Evolutionary conservation across 2,329 filamentous ascomycete genomes (phyloP), one percentile per base, ranked within the genome.

Genomic region (Fusarium citri): DNA sequence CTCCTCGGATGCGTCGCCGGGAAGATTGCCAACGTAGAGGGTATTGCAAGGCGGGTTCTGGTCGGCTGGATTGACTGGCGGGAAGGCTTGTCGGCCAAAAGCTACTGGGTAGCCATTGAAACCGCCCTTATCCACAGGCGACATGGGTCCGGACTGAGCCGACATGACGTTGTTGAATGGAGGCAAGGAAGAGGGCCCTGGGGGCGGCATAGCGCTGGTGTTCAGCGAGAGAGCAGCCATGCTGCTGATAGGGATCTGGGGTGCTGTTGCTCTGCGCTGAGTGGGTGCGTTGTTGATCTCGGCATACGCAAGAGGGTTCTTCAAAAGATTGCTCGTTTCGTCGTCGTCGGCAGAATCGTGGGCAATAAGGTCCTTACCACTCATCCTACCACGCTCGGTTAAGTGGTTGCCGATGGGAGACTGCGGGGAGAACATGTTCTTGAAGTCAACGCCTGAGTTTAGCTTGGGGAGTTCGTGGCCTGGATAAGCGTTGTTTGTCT

Each of bases 1-100:
- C 77, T 98, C 95, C 76, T 99, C 96, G 0, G 93, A 95, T 0
- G 94, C 97, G 77, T 97, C 93, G 59, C 94, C 89, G 0, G 95
- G 96, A 45, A 99, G 84, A 76, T 99, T 98, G n/a, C 96, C 95
- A 22, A 99, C 95, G 76, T 99, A 98, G 9, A 99, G 86, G 1
- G 96, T 99, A 78, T 99, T 98, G 86, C 96, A 98, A 1, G 96
- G 96, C 2, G 95, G 95, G 74, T 98, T 98, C 80, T 98, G 93
- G 76, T 99, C 95, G 15, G 95, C 94, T 1, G 94, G 95, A 72
- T 98, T 98, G 65, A 93, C 92, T 0, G 94, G 92, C 16, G 95
- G 95, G 67, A 94, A 92, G 70, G 88, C 91, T 68, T 89, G 88
- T 75, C 84, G 86, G 68, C 83, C 85, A 72, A 87, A 92, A 83